Evolutionary conservation across 345 rosid genomes (phyloP).

Genomic region (Raphanus raphanistrum): DNA sequence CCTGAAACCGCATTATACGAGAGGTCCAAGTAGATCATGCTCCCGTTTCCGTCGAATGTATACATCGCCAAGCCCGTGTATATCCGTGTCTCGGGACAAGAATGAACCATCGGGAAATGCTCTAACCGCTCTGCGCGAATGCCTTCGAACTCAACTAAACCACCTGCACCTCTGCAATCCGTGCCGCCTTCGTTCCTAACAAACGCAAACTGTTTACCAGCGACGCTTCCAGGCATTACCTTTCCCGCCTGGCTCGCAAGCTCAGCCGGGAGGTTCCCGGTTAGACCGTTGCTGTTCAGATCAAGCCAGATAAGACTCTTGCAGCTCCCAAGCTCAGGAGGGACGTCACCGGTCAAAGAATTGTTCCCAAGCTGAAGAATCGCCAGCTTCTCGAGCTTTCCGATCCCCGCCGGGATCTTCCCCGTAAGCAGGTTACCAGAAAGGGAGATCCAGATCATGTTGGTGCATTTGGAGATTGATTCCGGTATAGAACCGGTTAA

Average conservation of each 20-base stretch:
- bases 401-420: conserved; percentile 65
- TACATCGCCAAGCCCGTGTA: conserved; percentile 79
- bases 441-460: conserved; percentile 89
- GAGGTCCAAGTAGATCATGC: conserved; percentile 86
- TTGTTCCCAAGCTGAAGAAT: conserved; percentile 87
- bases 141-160: conserved; percentile 87
- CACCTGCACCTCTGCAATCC: conserved; percentile 95
- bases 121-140: conserved; percentile 69
- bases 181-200: conserved; percentile 98
- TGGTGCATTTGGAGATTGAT: conserved; percentile 74
- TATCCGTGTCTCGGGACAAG: conserved; percentile 81
- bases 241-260: conserved; percentile 72
- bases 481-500: conserved; percentile 67
- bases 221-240: conserved; percentile 68
- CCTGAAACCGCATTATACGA: conserved; percentile 78
- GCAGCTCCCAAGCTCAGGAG: conserved; percentile 71
- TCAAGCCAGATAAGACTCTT: conserved; percentile 92
- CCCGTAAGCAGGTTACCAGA: conserved; percentile 76
- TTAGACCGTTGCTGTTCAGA: conserved; percentile 73
- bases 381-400: conserved; percentile 65
- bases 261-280: conserved; percentile 62
- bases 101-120: conserved; percentile 73
- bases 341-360: conserved; percentile 70
- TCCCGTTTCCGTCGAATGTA: conserved; percentile 65
- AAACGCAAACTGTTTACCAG: conserved; percentile 91